phyloP scores from a whole-genome alignment of 352 stramenopile species.

The Globisporangium emineosum region DNA sequence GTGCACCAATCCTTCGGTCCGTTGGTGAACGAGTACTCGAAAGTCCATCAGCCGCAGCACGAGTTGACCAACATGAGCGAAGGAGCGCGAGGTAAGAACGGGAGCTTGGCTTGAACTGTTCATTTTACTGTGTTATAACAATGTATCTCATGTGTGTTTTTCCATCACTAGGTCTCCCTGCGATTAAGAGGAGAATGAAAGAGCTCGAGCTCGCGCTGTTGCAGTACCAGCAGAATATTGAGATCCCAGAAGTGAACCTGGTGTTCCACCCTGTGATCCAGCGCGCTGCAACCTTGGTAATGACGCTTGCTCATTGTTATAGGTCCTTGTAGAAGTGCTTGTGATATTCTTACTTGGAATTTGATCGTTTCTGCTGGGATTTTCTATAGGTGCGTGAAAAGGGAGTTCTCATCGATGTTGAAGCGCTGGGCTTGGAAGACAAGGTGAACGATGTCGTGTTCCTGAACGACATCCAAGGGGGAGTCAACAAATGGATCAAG shows the following conservation, averaged over 20 bases:
- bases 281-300: constrained; percentile 59
- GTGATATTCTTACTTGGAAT: not conserved
- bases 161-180: constrained; percentile 47
- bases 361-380: not conserved
- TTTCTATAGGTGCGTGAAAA: constrained; percentile 58
- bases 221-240: constrained; percentile 93
- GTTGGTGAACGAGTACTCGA: constrained; percentile 84
- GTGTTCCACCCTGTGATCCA: constrained; percentile 87
- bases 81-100: constrained; percentile 41
- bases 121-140: not conserved
- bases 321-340: not conserved
- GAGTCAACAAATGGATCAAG: constrained; percentile 94
- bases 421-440: constrained; percentile 75
- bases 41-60: constrained; percentile 73
- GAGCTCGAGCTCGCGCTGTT: constrained; percentile 93
- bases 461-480: constrained; percentile 83
- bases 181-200: constrained; percentile 90
- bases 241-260: constrained; percentile 92
- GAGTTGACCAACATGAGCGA: constrained; percentile 62
- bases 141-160: not conserved
- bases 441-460: constrained; percentile 83
- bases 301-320: not conserved
- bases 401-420: constrained; percentile 74
- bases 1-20: constrained; percentile 87
- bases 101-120: not conserved